Evolutionary conservation across 2,329 filamentous ascomycete genomes (phyloP), one percentile per base, ranked within the genome.

Genomic region (Penicillium sp.): DNA sequence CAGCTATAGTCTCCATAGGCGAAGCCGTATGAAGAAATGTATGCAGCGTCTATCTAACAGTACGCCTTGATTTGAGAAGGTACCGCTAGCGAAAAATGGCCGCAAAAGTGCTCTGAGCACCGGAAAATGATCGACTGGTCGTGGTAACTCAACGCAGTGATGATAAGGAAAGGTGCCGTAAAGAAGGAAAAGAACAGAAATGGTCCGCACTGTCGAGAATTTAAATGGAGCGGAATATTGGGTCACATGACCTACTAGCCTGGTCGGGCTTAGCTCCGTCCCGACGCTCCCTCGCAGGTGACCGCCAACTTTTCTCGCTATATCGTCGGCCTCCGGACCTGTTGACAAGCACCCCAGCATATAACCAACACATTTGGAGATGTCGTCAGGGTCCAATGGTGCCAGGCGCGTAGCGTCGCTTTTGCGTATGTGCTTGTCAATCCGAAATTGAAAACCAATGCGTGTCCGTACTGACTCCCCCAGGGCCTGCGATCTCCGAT

Each of bases 21-120:
- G n/a, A n/a, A n/a, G n/a, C n/a, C n/a, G n/a, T n/a, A n/a, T n/a
- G n/a, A n/a, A 6, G 3, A n/a, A n/a, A 63, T 95, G 87, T 95
- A 71, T 77, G 85, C 88, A 88, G 83, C 82, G 81, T 81, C 89
- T 95, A 95, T 95, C 89, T 95, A 95, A 91, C 88, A 79, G 85
- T 83, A 84, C 81, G 78, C 86, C 84, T 87, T 88, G 70, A 66
- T 56, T 52, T 56, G n/a, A 73, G 80, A 87, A 89, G 88, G 87
- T 84, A 84, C 87, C 82, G 89, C 87, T 96, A 96, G 90, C 90
- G 90, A 89, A 95, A 89, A 89, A 87, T 87, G 85, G 85, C 85
- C 87, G 85, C 83, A 38, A 65, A 74, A 68, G 65, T 75, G 69
- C 68, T 95, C 87, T 95, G 69, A 87, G 87, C 90, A 93, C 82